Base-by-base conservation (phyloP, 2,329 filamentous ascomycete genomes). In the Aspergillus puulaauensis region DNA sequence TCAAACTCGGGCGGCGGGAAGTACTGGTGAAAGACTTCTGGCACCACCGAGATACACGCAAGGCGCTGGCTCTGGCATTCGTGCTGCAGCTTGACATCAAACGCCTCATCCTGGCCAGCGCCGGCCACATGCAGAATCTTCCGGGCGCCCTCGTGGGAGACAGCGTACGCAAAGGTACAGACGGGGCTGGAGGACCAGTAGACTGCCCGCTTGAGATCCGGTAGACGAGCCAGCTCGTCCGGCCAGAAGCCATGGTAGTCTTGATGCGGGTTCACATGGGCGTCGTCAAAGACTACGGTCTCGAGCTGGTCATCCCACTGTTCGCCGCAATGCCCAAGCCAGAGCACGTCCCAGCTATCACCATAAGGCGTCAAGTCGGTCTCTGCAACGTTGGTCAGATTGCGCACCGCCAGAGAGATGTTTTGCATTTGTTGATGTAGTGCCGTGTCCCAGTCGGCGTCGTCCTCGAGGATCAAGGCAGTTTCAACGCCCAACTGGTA, bases 391-490 rank as follows among this genome's bases (percentile, higher is more conserved):
- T 59, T 19, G 19, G 46, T 51, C 19, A 74, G 66, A 6, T 64
- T 58, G 6, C 69, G 65, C 4, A 74, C 65, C n/a, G 66, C 72
- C 14, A 69, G 61, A 1, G 73, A 70, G 31, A 76, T 62, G 2
- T 70, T 53, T 3, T 45, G 41, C 44, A 71, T 69, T 53, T 74
- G 69, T 7, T 65, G 54, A 45, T 70, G 72, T 9, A 77, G 61
- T 3, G 63, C 61, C 6, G 74, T 61, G 55, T 76, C 74, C 69
- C 70, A 76, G 55, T 76, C 75, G 31, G 71, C 69, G 49, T 76
- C 73, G 49, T 77, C 74, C 54, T 77, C 74, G n/a, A 79, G 75
- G 50, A 81, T 72, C 77, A 81, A 1, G 84, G 84, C 6, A 15
- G 21, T 57, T 23, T 39, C 19, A 15, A 49, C 4, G 17, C 24